These are phyloP conservation scores for Solanum sitiens DNA, from an alignment of 257 asterid species.

Conservation along the genomic window DNA sequence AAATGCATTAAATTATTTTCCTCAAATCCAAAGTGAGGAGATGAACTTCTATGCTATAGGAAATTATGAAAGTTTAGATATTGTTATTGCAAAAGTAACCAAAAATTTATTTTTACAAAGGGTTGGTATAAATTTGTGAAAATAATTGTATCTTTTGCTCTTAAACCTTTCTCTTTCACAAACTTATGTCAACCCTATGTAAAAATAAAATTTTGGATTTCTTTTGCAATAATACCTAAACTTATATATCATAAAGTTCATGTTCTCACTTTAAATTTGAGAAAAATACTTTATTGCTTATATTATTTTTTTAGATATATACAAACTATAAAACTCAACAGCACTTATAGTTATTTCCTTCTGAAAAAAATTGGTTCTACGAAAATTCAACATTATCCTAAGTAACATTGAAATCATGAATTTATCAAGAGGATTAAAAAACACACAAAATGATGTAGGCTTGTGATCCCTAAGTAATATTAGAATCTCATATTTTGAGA, in stretches of 20 bases:
- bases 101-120: slow-evolving; percentile 16
- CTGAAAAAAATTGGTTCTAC: slow-evolving; percentile 27
- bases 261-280: slow-evolving; percentile 19
- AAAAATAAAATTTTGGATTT: slow-evolving; percentile 57
- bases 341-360: slow-evolving; percentile 64
- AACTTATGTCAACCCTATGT: slow-evolving; percentile 66
- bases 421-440: background rate
- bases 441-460: background rate
- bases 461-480: background rate
- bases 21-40: background rate
- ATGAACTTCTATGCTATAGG: background rate
- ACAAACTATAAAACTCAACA: slow-evolving; percentile 25
- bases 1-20: background rate
- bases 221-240: slow-evolving; percentile 69
- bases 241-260: slow-evolving; percentile 27
- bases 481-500: background rate
- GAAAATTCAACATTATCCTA: background rate
- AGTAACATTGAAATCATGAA: no score
- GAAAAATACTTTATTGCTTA: slow-evolving; percentile 37
- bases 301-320: background rate
- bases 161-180: slow-evolving; percentile 43
- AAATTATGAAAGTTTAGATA: background rate
- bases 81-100: background rate
- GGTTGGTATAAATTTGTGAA: slow-evolving; percentile 1
- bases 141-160: slow-evolving; percentile 33